Conservation (phyloP, 495 filamentous ascomycete genomes). For the Annulohypoxylon maeteangense region DNA sequence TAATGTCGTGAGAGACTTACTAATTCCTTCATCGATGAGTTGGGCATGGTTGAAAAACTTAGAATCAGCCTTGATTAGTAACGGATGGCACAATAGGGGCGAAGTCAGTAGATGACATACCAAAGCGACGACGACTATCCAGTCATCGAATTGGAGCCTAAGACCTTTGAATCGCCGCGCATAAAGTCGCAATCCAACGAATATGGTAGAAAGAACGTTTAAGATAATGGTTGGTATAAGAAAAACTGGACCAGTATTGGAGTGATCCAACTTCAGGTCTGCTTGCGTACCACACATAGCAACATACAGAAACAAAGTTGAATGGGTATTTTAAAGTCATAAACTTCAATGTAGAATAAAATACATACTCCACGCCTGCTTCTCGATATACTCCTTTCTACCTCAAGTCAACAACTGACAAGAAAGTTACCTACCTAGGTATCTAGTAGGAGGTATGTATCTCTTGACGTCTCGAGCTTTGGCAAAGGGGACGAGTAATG, state of each 20-base stretch:
- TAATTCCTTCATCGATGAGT: slow-evolving; percentile 7
- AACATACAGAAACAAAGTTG: neutral
- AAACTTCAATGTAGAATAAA: neutral
- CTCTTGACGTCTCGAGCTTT: neutral
- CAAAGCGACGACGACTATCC: neutral
- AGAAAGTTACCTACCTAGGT: neutral
- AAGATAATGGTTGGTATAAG: neutral
- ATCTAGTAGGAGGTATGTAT: no score
- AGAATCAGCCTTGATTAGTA: neutral
- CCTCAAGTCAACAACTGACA: neutral
- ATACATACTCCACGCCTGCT: neutral
- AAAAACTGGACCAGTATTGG: neutral
- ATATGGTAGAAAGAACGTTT: neutral
- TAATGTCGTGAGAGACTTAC: neutral
- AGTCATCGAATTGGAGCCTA: slow-evolving; percentile 1
- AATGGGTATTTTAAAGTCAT: neutral
- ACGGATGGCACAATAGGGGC: no score
- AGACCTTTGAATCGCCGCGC: neutral
- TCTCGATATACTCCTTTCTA: neutral
- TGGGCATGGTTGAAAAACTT: slow-evolving; percentile 3
- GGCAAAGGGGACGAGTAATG: neutral
- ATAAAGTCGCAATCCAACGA: neutral
- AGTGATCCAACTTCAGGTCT: neutral
- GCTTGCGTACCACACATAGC: neutral
- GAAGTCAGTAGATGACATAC: neutral